Conservation (phyloP, 75 land plant species). For the Sequoia sempervirens region DNA sequence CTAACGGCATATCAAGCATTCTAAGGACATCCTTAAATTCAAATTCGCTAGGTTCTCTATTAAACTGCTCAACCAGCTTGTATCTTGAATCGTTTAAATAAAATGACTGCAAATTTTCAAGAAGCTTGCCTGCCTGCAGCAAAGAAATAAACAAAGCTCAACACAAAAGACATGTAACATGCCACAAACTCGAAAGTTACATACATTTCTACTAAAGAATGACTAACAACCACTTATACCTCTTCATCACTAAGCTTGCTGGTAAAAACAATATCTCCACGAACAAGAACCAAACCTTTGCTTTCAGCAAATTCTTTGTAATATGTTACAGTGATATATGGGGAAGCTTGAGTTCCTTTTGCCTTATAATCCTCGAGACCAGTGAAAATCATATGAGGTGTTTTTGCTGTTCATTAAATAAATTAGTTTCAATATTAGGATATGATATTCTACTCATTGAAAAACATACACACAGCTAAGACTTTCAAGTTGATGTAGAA, state of each 20-base stretch:
- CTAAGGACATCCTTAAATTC: conserved; percentile 87
- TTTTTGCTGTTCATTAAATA: conserved; percentile 51
- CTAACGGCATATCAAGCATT: conserved; percentile 60
- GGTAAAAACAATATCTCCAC: conserved; percentile 93
- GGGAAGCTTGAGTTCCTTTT: conserved; percentile 87
- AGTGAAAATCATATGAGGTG: conserved; percentile 88
- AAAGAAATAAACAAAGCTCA: conserved; percentile 12
- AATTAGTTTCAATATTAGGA: not conserved
- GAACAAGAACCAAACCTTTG: conserved; percentile 85
- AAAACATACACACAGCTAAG: not conserved
- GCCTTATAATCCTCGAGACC: conserved; percentile 97
- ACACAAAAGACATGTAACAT: not conserved
- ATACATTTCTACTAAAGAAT: not conserved
- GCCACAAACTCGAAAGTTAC: not conserved
- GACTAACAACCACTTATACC: conserved; percentile 17
- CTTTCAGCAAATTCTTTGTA: conserved; percentile 81
- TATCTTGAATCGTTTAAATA: conserved; percentile 80
- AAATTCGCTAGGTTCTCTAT: conserved; percentile 80
- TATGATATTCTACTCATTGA: not conserved
- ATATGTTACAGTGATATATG: conserved; percentile 80
- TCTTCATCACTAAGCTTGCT: conserved; percentile 86
- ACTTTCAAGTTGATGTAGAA: not conserved
- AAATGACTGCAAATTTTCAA: conserved; percentile 82
- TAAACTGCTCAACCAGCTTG: conserved; percentile 79
- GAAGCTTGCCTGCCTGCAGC: conserved; percentile 52